phyloP scores from a whole-genome alignment of 257 asterid species.

The Penstemon newberryi region DNA sequence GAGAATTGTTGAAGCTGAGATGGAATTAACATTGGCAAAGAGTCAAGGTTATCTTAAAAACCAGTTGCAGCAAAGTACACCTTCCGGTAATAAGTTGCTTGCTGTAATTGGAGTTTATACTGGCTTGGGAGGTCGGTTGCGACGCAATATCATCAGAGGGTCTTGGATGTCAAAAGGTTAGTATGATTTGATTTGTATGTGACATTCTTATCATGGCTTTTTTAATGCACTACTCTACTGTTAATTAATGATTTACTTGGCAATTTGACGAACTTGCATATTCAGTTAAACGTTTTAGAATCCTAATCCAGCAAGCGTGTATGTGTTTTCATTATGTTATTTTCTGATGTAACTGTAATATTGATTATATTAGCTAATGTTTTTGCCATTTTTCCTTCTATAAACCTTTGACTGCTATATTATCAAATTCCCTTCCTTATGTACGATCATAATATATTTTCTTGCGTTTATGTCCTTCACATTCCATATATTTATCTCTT shows the following conservation, averaged over 20 bases:
- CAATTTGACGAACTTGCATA: slow-evolving; percentile 2
- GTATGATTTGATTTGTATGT: slow-evolving; percentile 16
- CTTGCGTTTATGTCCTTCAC: too few relatives aligned
- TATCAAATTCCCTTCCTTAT: too few relatives aligned
- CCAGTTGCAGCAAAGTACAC: slow-evolving; percentile 53
- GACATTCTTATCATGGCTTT: background rate
- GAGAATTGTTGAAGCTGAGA: slow-evolving; percentile 81
- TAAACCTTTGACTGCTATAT: too few relatives aligned
- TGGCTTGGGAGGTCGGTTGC: slow-evolving; percentile 76
- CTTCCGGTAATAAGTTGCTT: slow-evolving; percentile 59
- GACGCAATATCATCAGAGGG: slow-evolving; percentile 71
- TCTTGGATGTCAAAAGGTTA: slow-evolving; percentile 84
- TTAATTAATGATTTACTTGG: slow-evolving; percentile 9
- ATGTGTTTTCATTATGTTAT: background rate
- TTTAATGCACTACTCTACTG: background rate
- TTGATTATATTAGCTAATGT: background rate
- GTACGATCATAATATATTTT: too few relatives aligned
- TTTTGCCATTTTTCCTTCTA: background rate
- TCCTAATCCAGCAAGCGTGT: background rate
- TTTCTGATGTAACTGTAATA: background rate
- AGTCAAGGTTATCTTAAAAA: slow-evolving; percentile 89
- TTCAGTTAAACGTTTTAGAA: background rate
- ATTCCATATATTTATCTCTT: too few relatives aligned
- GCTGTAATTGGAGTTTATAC: slow-evolving; percentile 91
- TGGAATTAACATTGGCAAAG: slow-evolving; percentile 88